These are phyloP conservation scores for Kandelia obovata DNA, from an alignment of 345 rosid species.

Conservation along the genomic window DNA sequence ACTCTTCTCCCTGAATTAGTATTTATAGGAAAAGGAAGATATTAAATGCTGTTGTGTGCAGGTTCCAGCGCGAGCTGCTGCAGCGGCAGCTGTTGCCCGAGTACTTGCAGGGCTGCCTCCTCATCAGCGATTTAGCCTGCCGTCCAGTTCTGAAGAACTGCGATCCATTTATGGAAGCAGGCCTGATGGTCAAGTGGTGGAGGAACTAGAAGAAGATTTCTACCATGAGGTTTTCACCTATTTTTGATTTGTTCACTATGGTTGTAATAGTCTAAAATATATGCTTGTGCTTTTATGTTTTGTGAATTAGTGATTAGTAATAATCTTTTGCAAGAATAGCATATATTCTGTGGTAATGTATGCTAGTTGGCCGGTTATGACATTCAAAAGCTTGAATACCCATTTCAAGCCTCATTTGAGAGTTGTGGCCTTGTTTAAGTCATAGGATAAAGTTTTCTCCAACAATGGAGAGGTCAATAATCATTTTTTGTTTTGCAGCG, in stretches of 20 bases:
- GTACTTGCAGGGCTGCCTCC: conserved; percentile 82
- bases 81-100: conserved; percentile 98
- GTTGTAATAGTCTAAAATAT: neutral
- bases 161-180: conserved; percentile 72
- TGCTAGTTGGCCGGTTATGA: too few relatives aligned
- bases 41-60: conserved; percentile 18
- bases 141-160: conserved; percentile 75
- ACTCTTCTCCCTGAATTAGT: neutral
- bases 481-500: too few relatives aligned
- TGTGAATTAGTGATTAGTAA: neutral
- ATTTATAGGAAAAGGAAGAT: neutral
- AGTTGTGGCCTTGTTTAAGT: too few relatives aligned
- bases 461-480: too few relatives aligned
- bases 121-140: conserved; percentile 66
- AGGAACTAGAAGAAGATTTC: conserved; percentile 77
- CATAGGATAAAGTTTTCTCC: too few relatives aligned
- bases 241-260: neutral
- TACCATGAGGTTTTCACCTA: conserved; percentile 59
- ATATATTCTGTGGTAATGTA: too few relatives aligned
- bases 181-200: conserved; percentile 48
- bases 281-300: neutral
- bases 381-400: too few relatives aligned
- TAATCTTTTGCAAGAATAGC: too few relatives aligned
- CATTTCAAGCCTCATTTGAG: too few relatives aligned
- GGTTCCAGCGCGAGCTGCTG: conserved; percentile 98